Evolutionary conservation across 2,329 filamentous ascomycete genomes (phyloP).

Genomic region (Exophiala oligosperma): DNA sequence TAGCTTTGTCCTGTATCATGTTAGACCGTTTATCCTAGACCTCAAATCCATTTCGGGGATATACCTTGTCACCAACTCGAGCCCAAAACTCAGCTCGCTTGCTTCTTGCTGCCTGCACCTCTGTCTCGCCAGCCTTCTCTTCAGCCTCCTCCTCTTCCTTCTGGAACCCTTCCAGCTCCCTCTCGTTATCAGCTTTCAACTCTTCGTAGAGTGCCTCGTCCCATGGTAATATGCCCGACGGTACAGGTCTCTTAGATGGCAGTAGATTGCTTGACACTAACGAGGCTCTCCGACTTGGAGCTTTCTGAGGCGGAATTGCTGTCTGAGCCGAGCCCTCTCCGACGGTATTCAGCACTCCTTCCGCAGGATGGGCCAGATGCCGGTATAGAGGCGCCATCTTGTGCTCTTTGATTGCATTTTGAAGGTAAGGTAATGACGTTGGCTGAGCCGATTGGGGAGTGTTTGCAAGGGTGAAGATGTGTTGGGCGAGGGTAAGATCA

Average conservation of each 20-base stretch:
- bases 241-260: constrained; percentile 62
- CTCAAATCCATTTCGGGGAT: no score
- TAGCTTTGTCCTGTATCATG: constrained; percentile 77
- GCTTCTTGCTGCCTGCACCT: constrained; percentile 86
- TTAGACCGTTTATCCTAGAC: not conserved
- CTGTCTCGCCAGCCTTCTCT: constrained; percentile 94
- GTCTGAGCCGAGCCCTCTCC: constrained; percentile 63
- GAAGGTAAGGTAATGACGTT: constrained; percentile 59
- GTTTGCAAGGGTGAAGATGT: constrained; percentile 68
- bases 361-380: constrained; percentile 63
- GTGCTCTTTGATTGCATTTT: constrained; percentile 63
- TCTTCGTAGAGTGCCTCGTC: constrained; percentile 83
- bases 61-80: constrained; percentile 86
- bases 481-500: constrained; percentile 63
- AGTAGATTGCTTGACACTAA: constrained; percentile 71
- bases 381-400: constrained; percentile 69
- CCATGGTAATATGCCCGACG: constrained; percentile 75
- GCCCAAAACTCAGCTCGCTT: constrained; percentile 98
- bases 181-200: constrained; percentile 74
- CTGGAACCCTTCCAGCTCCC: constrained; percentile 72
- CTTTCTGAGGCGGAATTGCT: constrained; percentile 40
- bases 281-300: constrained; percentile 60
- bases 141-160: constrained; percentile 91
- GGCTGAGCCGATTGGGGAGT: constrained; percentile 55
- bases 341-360: constrained; percentile 76